Conservation (phyloP, 2,329 filamentous ascomycete genomes). For the Pseudogymnoascus sp. region DNA sequence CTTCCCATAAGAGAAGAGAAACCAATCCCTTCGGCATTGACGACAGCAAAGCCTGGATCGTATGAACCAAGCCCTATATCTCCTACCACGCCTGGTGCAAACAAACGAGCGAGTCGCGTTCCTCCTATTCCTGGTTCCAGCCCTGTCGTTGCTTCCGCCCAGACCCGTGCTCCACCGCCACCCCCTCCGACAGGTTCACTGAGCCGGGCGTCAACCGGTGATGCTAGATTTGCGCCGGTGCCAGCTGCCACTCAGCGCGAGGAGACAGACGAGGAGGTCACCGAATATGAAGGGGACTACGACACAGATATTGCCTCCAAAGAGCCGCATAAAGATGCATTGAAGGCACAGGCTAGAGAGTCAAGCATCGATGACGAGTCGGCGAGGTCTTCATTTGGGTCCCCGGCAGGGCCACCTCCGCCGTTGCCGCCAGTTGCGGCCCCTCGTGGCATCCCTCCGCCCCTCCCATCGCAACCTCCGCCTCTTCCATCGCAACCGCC, state of each 20-base stretch:
- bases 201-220: constrained; percentile 51
- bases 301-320: constrained; percentile 96
- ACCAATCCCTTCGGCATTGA: constrained; percentile 35
- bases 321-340: constrained; percentile 84
- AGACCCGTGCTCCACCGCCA: constrained; percentile 57
- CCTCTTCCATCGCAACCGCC: constrained; percentile 32
- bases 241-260: constrained; percentile 38
- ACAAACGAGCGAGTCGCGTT: constrained; percentile 46
- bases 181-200: constrained; percentile 44
- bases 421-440: constrained; percentile 45
- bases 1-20: constrained; percentile 37
- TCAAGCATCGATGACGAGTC: constrained; percentile 65
- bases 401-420: constrained; percentile 36
- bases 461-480: constrained; percentile 53
- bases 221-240: constrained; percentile 39
- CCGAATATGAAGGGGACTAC: constrained; percentile 95
- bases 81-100: constrained; percentile 28
- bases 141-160: constrained; percentile 37
- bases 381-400: constrained; percentile 38
- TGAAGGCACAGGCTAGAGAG: constrained; percentile 73
- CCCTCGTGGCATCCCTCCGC: constrained; percentile 55
- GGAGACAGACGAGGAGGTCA: constrained; percentile 69
- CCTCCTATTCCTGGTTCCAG: constrained; percentile 52
- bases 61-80: constrained; percentile 32
- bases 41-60: constrained; percentile 30